Evolutionary conservation across 257 asterid species (phyloP).

Genomic region (Primulina eburnea): DNA sequence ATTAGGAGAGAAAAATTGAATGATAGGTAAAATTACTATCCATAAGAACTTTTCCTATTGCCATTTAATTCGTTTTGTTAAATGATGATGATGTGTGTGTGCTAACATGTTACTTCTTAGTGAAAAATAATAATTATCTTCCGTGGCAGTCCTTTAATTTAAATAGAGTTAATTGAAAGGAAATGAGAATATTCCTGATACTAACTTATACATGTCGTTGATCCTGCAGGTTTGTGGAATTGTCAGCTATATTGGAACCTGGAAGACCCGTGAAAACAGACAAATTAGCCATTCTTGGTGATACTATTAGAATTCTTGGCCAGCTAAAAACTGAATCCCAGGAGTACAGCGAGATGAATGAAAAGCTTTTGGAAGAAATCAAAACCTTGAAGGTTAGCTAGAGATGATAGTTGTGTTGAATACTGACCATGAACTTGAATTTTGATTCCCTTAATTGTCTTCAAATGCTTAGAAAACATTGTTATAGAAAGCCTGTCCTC

Average conservation of each 20-base stretch:
- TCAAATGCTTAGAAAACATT: background rate
- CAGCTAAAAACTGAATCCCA: constrained; percentile 67
- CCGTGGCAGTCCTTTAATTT: background rate
- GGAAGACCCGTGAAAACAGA: constrained; percentile 79
- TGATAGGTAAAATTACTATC: constrained; percentile 44
- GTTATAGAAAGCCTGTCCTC: background rate
- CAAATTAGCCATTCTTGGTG: constrained; percentile 77
- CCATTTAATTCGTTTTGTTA: background rate
- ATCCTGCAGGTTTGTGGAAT: constrained; percentile 66
- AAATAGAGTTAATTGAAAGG: constrained; percentile 15
- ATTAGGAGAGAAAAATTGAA: constrained; percentile 80
- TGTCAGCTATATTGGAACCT: constrained; percentile 72
- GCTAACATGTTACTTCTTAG: background rate
- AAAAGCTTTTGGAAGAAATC: constrained; percentile 74
- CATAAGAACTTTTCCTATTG: background rate
- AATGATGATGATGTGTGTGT: background rate
- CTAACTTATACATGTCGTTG: background rate
- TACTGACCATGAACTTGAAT: background rate
- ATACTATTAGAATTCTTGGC: constrained; percentile 65
- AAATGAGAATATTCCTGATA: background rate
- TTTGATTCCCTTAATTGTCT: background rate
- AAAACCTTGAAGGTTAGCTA: constrained; percentile 64
- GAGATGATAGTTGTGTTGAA: constrained; percentile 11
- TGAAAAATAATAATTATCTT: background rate
- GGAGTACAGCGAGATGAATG: constrained; percentile 63